These are phyloP conservation scores for Talaromyces piceae DNA, from an alignment of 2,329 filamentous ascomycete genomes.

Conservation along the genomic window DNA sequence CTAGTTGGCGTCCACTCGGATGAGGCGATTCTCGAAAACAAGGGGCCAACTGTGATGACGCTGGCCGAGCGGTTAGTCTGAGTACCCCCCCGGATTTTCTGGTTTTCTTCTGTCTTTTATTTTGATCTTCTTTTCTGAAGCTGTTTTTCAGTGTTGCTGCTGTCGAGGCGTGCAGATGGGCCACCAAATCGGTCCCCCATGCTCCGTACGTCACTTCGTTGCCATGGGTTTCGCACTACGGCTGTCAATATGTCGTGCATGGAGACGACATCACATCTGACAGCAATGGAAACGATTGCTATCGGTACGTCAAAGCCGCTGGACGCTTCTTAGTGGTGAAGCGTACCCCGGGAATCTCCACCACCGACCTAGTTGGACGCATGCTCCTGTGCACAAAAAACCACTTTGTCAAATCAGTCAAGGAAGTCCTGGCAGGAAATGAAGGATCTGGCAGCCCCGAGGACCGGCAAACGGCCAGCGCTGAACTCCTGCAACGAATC, in stretches of 20 bases:
- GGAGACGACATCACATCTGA: conserved; percentile 97
- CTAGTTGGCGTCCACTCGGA: conserved; percentile 93
- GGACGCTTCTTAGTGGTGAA: conserved; percentile 95
- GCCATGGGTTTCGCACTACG: conserved; percentile 90
- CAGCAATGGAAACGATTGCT: conserved; percentile 88
- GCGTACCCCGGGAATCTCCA: conserved; percentile 91
- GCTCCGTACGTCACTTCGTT: conserved; percentile 93
- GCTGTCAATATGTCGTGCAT: conserved; percentile 91
- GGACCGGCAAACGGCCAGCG: conserved; percentile 57
- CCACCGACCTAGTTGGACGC: conserved; percentile 92
- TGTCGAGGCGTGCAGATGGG: conserved; percentile 92
- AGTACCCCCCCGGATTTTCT: neutral
- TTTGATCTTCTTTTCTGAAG: conserved; percentile 1
- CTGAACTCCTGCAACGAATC: conserved; percentile 69
- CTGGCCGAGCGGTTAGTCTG: conserved; percentile 65
- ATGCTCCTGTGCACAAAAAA: conserved; percentile 95
- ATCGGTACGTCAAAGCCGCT: conserved; percentile 92
- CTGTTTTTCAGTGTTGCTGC: conserved; percentile 60
- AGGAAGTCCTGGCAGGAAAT: conserved; percentile 58
- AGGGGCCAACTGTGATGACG: conserved; percentile 96
- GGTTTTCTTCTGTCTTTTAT: neutral
- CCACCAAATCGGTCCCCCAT: conserved; percentile 70
- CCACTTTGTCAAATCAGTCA: conserved; percentile 82
- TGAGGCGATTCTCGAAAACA: conserved; percentile 91
- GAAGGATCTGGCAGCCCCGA: conserved; percentile 64